Evolutionary conservation across 768 basidiomycete genomes (phyloP).

Genomic region (Kwoniella pini): DNA sequence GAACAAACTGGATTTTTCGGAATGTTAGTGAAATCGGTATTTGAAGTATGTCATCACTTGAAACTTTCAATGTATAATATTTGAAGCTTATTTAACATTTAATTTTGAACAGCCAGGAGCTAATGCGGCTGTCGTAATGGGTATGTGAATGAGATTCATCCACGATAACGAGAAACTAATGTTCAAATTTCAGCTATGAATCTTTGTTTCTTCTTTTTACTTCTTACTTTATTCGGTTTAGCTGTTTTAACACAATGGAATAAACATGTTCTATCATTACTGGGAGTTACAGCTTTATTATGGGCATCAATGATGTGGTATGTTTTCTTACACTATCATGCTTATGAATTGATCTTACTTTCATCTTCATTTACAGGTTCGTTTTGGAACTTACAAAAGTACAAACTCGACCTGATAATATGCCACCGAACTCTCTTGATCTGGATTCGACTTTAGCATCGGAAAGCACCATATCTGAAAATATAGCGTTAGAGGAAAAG

Average conservation of each 20-base stretch:
- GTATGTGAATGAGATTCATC: conserved; percentile 36
- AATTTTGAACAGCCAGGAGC: conserved; percentile 41
- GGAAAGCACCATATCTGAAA: not conserved
- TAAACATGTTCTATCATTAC: conserved; percentile 46
- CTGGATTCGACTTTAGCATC: not conserved
- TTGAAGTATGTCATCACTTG: conserved; percentile 39
- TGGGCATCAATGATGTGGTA: conserved; percentile 53
- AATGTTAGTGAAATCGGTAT: conserved; percentile 46
- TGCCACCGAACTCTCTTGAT: conserved; percentile 25
- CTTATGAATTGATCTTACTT: not conserved
- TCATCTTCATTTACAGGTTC: conserved; percentile 30
- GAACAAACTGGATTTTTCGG: conserved; percentile 37
- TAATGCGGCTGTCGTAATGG: conserved; percentile 47
- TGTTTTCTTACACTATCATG: conserved; percentile 7
- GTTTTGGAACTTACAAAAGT: conserved; percentile 47
- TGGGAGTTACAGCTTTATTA: conserved; percentile 37
- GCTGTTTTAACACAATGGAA: conserved; percentile 49
- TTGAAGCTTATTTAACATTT: not conserved
- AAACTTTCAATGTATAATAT: not conserved
- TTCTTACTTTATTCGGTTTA: conserved; percentile 46
- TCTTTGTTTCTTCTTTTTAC: conserved; percentile 49
- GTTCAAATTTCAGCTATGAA: conserved; percentile 53
- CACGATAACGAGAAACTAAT: no score
- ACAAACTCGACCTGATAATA: conserved; percentile 42
- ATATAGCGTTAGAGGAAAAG: conserved; percentile 6